Evolutionary conservation across 2,329 filamentous ascomycete species (phyloP).

Genomic region (Colletotrichum theobromicola): DNA sequence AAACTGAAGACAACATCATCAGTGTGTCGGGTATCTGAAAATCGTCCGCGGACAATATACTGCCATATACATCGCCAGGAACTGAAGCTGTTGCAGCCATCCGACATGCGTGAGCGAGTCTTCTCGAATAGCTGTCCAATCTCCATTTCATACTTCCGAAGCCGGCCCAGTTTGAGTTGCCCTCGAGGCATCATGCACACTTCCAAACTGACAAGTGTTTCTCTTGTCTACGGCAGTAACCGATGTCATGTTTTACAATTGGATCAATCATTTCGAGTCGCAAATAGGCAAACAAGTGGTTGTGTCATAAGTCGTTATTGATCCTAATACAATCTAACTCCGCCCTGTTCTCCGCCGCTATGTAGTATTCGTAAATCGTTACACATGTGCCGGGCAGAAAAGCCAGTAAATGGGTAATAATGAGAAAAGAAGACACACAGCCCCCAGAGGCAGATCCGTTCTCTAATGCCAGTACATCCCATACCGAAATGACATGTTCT

Average conservation of each 20-base stretch:
- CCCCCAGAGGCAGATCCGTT: not conserved
- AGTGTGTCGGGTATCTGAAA: not conserved
- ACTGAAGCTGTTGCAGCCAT: not conserved
- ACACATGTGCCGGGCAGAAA: slow-evolving; percentile 17
- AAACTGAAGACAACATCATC: not conserved
- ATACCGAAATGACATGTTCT: slow-evolving; percentile 2
- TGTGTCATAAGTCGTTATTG: slow-evolving; percentile 19
- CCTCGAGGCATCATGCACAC: no score
- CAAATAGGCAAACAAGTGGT: not conserved
- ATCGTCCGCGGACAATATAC: no score
- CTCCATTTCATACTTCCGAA: no score
- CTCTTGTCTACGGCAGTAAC: not conserved
- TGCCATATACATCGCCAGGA: no score
- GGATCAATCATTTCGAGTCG: not conserved
- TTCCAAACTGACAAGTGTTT: not conserved
- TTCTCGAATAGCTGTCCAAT: not conserved
- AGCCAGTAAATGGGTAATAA: not conserved
- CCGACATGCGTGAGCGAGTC: not conserved
- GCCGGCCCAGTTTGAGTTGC: not conserved
- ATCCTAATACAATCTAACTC: slow-evolving; percentile 20
- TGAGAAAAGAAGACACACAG: slow-evolving; percentile 8
- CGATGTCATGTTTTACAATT: not conserved
- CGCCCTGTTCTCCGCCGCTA: slow-evolving; percentile 18
- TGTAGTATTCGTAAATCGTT: slow-evolving; percentile 21
- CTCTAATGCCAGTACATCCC: slow-evolving; percentile 13